phyloP scores from a whole-genome alignment of 75 land plant species.

The Picea glauca region DNA sequence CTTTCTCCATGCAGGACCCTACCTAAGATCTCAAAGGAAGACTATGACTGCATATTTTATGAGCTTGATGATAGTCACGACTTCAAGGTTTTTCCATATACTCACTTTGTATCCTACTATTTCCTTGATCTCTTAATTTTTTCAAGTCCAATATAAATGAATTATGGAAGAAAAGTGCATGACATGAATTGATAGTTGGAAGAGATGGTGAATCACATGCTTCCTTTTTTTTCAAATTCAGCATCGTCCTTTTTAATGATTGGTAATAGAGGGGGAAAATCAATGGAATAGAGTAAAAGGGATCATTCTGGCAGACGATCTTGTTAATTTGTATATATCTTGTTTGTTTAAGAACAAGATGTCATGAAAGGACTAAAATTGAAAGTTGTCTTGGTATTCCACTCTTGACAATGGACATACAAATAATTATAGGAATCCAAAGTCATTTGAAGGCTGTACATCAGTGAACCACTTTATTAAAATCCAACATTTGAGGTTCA shows the following conservation, averaged over 20 bases:
- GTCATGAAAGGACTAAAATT: neutral
- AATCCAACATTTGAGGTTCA: neutral
- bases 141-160: neutral
- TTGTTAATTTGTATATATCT: neutral
- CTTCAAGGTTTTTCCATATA: constrained; percentile 54
- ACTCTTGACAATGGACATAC: neutral
- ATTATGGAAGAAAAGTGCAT: neutral
- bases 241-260: neutral
- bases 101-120: neutral
- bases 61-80: constrained; percentile 84
- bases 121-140: neutral
- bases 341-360: neutral
- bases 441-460: neutral
- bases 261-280: neutral
- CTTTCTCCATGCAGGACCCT: constrained; percentile 40
- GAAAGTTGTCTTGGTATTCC: neutral
- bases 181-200: neutral
- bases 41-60: constrained; percentile 70
- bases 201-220: neutral
- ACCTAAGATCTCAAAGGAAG: constrained; percentile 76
- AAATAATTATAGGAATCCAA: neutral
- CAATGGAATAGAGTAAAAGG: neutral
- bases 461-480: neutral
- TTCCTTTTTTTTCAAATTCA: neutral
- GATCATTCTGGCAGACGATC: neutral